Base-by-base conservation (phyloP, 2,329 filamentous ascomycete species). In the Xylariaceae sp. region DNA sequence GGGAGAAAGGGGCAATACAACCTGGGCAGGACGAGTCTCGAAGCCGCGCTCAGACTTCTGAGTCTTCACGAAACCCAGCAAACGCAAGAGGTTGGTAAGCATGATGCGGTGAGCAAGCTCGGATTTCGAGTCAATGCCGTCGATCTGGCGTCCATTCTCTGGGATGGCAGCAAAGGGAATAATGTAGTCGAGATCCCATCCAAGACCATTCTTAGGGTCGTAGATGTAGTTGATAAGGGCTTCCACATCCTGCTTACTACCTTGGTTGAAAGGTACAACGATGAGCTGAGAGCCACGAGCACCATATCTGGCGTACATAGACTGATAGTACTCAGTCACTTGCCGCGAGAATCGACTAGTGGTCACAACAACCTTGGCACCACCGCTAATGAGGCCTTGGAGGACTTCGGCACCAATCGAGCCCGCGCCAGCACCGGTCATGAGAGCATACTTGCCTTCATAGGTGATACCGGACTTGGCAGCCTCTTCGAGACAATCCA, bases 91-190 rank as follows among this genome's bases (percentile, higher is more conserved):
- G 76, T 99, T 99, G 71, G 94, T 99, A 74, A 99, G 81, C 94
- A 99, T 97, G 79, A 99, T 97, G 65, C 94, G 90, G 75, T 99
- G 94, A 67, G 94, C 94, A 64, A 99, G 86, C 79, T 99, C 94
- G 11, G 94, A 97, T 77, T 94, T 96, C 64, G 92, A 97, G 76
- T 99, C 95, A 65, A 99, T 92, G 73, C 82, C 88, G 73, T 99
- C 94, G 62, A 99, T 97, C 75, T 99, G 92, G 64, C 94, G 92
- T 56, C 95, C 94, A 68, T 96, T 96, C 79, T 97, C 94, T 0
- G 95, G 91, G 66, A 99, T 99, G 70, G 94, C 94, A 63, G 94
- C 94, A 73, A 99, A 99, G 10, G 94, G 94, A 65, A 99, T 85
- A 63, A 99, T 88, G 73, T 88, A 96, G 77, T 99, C 94, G 44